Base-by-base conservation (phyloP, 768 basidiomycete species). In the Suillus subalutaceus region DNA sequence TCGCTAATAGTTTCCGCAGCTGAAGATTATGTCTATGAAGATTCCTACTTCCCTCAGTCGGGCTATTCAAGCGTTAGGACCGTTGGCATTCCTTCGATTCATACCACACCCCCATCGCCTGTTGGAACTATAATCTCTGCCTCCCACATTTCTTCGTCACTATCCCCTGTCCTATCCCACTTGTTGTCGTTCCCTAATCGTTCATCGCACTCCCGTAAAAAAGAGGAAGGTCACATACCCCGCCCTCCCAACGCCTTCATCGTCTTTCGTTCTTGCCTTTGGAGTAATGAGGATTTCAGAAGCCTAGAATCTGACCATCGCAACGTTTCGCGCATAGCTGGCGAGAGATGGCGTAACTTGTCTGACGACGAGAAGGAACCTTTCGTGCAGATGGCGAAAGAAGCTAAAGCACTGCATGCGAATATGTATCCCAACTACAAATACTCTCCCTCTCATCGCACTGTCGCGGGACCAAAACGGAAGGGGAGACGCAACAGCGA, bases 241-340 rank as follows among this genome's bases (percentile, higher is more conserved):
- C 88, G 93, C 16, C 94, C 94, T 2, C 84, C 90, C 64, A 96
- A 96, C 72, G 90, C 93, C 12, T 96, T 94, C 82, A 93, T 94
- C 78, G 80, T 94, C 66, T 94, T 86, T 74, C 88, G 93, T 48
- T 92, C 88, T 23, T 85, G 84, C 72, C 84, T 90, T 53, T 84
- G 91, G 79, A 77, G 80, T 62, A 83, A 84, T 67, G 78, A 81
- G 3, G 79, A 82, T 44, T 74, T 82, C 38, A 86, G 86, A 61
- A 76, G 76, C 46, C 79, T 85, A 61, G 90, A 91, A 78, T 83
- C 80, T 66, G 87, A 90, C 60, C 92, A 94, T 74, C 88, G 91
- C 74, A 84, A 87, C 63, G 85, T 94, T 65, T 90, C 88, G 65
- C 83, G 87, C 64, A 84, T 92, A 62, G 90, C 88, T 2, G 92